Percentiles rank a stretch among this genome's conserved stretches.
These are phyloP conservation scores for Colletotrichum spaethianum DNA, from an alignment of 2,329 filamentous ascomycete species.

Conservation along the genomic window DNA sequence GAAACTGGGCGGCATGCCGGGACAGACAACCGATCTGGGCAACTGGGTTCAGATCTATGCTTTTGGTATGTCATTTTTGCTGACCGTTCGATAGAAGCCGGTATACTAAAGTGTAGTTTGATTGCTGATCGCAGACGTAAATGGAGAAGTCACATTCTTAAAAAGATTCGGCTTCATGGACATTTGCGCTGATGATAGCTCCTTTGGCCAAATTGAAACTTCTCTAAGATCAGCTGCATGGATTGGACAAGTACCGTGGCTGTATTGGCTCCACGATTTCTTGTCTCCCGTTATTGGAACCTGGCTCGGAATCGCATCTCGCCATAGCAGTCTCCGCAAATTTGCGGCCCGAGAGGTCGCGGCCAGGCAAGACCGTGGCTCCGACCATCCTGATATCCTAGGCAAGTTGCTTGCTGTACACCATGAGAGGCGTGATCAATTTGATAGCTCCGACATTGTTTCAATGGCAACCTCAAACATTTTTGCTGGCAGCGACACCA, in stretches of 20 bases:
- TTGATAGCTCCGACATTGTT: background rate
- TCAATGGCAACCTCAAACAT: constrained; percentile 29
- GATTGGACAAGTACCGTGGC: constrained; percentile 27
- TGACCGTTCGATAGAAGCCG: no score
- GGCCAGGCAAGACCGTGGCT: constrained; percentile 20
- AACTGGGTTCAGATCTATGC: constrained; percentile 31
- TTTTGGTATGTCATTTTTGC: constrained; percentile 4
- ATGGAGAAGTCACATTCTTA: constrained; percentile 26
- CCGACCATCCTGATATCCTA: constrained; percentile 27
- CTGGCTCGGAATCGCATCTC: constrained; percentile 19
- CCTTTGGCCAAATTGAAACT: constrained; percentile 20
- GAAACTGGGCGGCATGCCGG: constrained; percentile 20
- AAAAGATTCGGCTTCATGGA: constrained; percentile 34
- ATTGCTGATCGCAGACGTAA: constrained; percentile 10
- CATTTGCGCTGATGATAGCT: constrained; percentile 21
- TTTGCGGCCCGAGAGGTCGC: constrained; percentile 26
- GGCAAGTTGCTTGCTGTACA: constrained; percentile 11
- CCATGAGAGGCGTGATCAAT: constrained; percentile 16
- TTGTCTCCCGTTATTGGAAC: constrained; percentile 15
- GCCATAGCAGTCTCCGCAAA: constrained; percentile 20
- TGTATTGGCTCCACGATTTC: constrained; percentile 27
- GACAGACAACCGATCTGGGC: constrained; percentile 19
- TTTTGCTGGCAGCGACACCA: constrained; percentile 30
- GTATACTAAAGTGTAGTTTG: background rate
- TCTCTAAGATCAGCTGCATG: constrained; percentile 23